Evolutionary conservation across 805 yeast species (phyloP).

Genomic region (Cyberlindnera mycetangii): DNA sequence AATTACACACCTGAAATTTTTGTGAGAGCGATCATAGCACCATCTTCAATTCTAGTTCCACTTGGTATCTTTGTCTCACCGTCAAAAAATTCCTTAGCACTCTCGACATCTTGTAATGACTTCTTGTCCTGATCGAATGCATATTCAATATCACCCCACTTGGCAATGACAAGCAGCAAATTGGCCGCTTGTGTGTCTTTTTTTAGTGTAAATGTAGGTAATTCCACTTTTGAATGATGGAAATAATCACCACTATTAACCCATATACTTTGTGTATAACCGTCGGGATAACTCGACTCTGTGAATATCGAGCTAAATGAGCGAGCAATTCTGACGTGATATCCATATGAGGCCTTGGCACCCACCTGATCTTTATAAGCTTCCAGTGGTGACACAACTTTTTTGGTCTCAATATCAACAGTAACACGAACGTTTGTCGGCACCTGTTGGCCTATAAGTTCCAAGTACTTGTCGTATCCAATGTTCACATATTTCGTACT

Average conservation of each 20-base stretch:
- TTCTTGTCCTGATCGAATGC: constrained; percentile 52
- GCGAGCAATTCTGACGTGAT: constrained; percentile 65
- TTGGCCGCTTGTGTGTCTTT: constrained; percentile 24
- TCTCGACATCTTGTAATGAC: constrained; percentile 49
- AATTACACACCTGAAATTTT: constrained; percentile 6
- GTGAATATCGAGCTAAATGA: constrained; percentile 65
- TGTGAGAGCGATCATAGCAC: constrained; percentile 56
- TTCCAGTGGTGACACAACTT: constrained; percentile 64
- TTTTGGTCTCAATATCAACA: constrained; percentile 58
- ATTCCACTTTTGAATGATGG: constrained; percentile 31
- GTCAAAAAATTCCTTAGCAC: constrained; percentile 67
- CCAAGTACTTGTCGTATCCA: constrained; percentile 59
- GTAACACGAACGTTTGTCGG: constrained; percentile 82
- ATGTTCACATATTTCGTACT: constrained; percentile 75
- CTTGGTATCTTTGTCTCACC: constrained; percentile 51
- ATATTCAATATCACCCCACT: constrained; percentile 51
- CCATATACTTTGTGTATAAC: constrained; percentile 67
- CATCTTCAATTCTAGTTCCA: constrained; percentile 69
- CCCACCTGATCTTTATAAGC: constrained; percentile 66
- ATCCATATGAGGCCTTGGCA: constrained; percentile 63
- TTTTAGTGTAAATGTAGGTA: constrained; percentile 21
- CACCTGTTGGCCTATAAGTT: constrained; percentile 55
- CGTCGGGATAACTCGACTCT: constrained; percentile 59
- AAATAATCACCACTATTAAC: constrained; percentile 68
- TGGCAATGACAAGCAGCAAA: constrained; percentile 59